Base-by-base conservation (phyloP, 2,329 filamentous ascomycete genomes). In the Fusarium anthophilum region DNA sequence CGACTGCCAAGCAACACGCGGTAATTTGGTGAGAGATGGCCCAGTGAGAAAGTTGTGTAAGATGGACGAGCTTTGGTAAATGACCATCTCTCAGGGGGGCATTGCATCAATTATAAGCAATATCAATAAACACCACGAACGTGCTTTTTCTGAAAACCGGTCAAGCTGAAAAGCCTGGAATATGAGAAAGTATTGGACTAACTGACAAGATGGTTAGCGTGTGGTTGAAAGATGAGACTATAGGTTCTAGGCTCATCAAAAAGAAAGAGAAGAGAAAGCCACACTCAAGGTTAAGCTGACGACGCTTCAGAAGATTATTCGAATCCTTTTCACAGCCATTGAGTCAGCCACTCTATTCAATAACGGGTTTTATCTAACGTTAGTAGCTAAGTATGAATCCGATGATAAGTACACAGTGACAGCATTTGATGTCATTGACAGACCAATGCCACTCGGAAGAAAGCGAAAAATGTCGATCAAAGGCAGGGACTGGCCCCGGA, bases 401-500 rank as follows among this genome's bases (percentile, higher is more conserved):
- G 11, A 57, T 17, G 43, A 30, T 35, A 35, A 35, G 32, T 38
- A n/a, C 30, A 47, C n/a, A 66, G 64, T 28, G 41, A 39, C 17
- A 39, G 28, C 32, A 62, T 69, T 50, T 63, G 56, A 69, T 69
- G 57, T 45, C 50, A 62, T 26, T 26, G 51, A 15, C 37, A 63
- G 24, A 38, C 45, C 48, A 62, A 66, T 24, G 17, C n/a, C 51
- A 53, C 58, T 68, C 70, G 66, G 71, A 73, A 73, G 54, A 63
- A 70, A 57, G 72, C 72, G 56, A 73, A 50, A 38, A 39, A 26
- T 63, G 66, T 45, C 70, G 66, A 64, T 67, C 58, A 66, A 53
- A 18, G n/a, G 26, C 62, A 55, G 57, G 61, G 62, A 53, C 39
- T 53, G n/a, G 11, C 56, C 72, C 74, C 66, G 30, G 74, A 75